Conservation (phyloP, 2,329 filamentous ascomycete genomes). For the Aspergillus niger region DNA sequence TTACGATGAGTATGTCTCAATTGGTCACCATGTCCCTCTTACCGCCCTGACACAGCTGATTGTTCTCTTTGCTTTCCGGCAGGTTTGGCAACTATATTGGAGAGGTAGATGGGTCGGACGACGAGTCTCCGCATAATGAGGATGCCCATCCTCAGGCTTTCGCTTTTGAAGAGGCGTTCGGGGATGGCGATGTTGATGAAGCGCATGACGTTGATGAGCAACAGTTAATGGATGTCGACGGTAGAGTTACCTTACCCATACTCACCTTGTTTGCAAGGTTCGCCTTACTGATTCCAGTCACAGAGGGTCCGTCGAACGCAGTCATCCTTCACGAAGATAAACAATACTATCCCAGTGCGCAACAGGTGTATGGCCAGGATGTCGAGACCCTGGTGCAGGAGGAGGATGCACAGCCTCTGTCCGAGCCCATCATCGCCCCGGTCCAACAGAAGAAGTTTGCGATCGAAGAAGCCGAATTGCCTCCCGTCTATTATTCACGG, state of each 20-base stretch:
- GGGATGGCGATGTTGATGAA: slow-evolving; percentile 62
- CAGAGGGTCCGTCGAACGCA: slow-evolving; percentile 88
- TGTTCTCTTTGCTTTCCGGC: slow-evolving; percentile 17
- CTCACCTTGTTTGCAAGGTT: neutral
- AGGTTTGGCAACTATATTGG: slow-evolving; percentile 99
- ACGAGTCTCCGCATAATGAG: slow-evolving; percentile 70
- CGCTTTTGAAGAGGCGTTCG: slow-evolving; percentile 70
- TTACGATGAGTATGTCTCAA: slow-evolving; percentile 78
- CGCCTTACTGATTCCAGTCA: slow-evolving; percentile 36
- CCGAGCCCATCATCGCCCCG: slow-evolving; percentile 90
- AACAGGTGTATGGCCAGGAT: slow-evolving; percentile 90
- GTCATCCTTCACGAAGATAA: slow-evolving; percentile 99
- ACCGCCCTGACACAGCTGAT: neutral
- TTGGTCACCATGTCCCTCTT: neutral
- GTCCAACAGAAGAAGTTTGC: slow-evolving; percentile 95
- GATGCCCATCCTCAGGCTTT: slow-evolving; percentile 79
- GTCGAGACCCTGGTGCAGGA: slow-evolving; percentile 96
- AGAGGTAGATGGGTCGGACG: slow-evolving; percentile 85
- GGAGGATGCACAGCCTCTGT: slow-evolving; percentile 90
- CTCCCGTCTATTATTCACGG: slow-evolving; percentile 82
- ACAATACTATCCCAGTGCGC: slow-evolving; percentile 97
- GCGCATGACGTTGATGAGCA: slow-evolving; percentile 67
- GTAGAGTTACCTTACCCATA: slow-evolving; percentile 46
- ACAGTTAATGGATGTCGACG: slow-evolving; percentile 92
- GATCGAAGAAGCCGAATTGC: slow-evolving; percentile 87